These are phyloP conservation scores for Malus hybrid DNA, from an alignment of 331 rosid species.

Conservation along the genomic window DNA sequence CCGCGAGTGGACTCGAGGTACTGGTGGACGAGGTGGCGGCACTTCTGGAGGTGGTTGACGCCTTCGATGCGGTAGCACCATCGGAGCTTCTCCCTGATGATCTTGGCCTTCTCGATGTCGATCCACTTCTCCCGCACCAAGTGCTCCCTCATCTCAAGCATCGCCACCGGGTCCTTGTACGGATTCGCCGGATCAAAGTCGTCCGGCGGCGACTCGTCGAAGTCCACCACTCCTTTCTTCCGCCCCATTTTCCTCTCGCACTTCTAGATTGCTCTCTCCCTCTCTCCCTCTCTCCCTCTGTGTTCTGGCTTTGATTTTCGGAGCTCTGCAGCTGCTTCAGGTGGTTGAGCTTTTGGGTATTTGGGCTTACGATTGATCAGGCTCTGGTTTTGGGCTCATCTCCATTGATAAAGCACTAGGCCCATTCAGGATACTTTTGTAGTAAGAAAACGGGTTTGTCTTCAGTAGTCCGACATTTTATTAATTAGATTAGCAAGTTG, in stretches of 20 bases:
- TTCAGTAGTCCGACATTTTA: no score
- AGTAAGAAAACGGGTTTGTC: no score
- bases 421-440: background rate
- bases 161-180: constrained; percentile 96
- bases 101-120: constrained; percentile 93
- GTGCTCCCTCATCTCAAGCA: constrained; percentile 95
- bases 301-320: background rate
- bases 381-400: background rate
- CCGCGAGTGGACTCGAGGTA: constrained; percentile 95
- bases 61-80: constrained; percentile 99
- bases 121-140: constrained; percentile 96
- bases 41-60: constrained; percentile 85
- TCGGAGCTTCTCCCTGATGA: constrained; percentile 68
- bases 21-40: constrained; percentile 83
- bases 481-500: no score
- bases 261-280: no score
- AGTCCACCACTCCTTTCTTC: constrained; percentile 79
- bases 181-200: constrained; percentile 82
- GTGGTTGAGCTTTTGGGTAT: background rate
- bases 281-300: no score
- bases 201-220: constrained; percentile 91
- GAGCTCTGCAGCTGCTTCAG: background rate
- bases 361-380: background rate
- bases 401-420: background rate
- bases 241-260: constrained; percentile 41